Evolutionary conservation across 306 rosid species (phyloP), one percentile per base, ranked within the genome.

Genomic region (Acacia acuminata): DNA sequence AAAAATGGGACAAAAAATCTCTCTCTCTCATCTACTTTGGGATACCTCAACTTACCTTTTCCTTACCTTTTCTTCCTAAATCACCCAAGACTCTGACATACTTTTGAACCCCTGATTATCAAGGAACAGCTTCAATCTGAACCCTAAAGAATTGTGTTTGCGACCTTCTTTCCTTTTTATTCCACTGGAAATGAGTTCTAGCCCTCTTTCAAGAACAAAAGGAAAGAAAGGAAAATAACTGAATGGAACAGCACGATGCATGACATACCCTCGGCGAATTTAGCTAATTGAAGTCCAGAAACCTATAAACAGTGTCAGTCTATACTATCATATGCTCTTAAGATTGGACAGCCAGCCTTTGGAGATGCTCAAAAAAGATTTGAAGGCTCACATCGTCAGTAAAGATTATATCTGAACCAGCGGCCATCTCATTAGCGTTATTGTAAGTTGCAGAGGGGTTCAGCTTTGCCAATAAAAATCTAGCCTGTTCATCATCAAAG

Each of bases 321-420:
- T 84, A 50, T 71, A 82, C 75, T 58, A 73, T 77, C 60, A 9
- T 71, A 77, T 48, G 81, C 82, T 17, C 47, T 74, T 82, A 84
- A 60, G 87, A 84, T 77, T 94, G 19, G 82, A 92, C 98, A 38
- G 98, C 97, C 88, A 94, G 88, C 91, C 92, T 92, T 82, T 92
- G 97, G 73, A 94, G 94, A 86, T 94, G 98, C 88, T 92, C 97
- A 32, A 92, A 92, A 91, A 94, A 94, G 75, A 94, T 94, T 90
- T 94, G 97, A 84, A 94, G 95, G 83, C 96, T 94, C 45, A 92
- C 98, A 25, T 94, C 97, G 3, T 94, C 98, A 1, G 98, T 94
- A 86, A 94, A 94, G 83, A 92, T 94, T 64, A 94, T 86, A 71
- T 94, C 97, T 13, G 98, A 94, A 38, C 98, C 98, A 34, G 95